Conservation (phyloP, 768 basidiomycete species). For the Agrocybe pediades region DNA sequence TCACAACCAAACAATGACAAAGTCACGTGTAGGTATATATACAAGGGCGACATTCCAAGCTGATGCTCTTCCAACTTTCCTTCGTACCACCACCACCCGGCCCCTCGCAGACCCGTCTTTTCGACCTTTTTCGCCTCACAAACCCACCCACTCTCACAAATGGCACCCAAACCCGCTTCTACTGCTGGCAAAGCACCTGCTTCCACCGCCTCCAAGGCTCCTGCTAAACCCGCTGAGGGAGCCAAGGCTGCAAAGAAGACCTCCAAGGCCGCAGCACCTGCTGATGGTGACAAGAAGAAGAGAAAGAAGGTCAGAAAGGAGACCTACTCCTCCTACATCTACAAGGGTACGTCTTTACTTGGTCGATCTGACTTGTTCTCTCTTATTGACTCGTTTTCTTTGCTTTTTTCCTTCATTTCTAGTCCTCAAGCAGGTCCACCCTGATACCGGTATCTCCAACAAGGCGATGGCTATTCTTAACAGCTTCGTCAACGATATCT, state of each 20-base stretch:
- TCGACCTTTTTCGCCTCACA: slow-evolving; percentile 29
- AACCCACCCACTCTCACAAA: slow-evolving; percentile 34
- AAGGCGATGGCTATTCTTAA: slow-evolving; percentile 93
- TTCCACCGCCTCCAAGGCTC: slow-evolving; percentile 72
- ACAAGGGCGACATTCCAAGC: slow-evolving; percentile 15
- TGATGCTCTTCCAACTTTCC: slow-evolving; percentile 24
- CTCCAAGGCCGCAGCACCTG: slow-evolving; percentile 60
- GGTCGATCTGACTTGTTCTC: slow-evolving; percentile 23
- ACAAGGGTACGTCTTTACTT: slow-evolving; percentile 59
- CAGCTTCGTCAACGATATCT: slow-evolving; percentile 93
- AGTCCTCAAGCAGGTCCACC: slow-evolving; percentile 98
- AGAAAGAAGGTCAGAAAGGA: slow-evolving; percentile 85
- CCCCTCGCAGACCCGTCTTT: not conserved
- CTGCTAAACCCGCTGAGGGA: slow-evolving; percentile 63
- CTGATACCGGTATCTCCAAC: slow-evolving; percentile 98
- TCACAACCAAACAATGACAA: slow-evolving; percentile 45
- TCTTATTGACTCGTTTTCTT: slow-evolving; percentile 11
- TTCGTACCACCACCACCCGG: slow-evolving; percentile 30
- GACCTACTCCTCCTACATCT: slow-evolving; percentile 93
- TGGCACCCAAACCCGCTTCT: slow-evolving; percentile 84
- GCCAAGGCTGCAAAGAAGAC: slow-evolving; percentile 84
- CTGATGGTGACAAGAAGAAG: slow-evolving; percentile 85
- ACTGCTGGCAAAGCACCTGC: slow-evolving; percentile 84
- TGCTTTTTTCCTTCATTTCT: not conserved
- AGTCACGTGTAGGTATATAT: slow-evolving; percentile 49